A percentile compares a stretch with the other conserved stretches of the same genome.
phyloP scores from a whole-genome alignment of 169 alveolate genomes.

The Plasmodium gaboni region DNA sequence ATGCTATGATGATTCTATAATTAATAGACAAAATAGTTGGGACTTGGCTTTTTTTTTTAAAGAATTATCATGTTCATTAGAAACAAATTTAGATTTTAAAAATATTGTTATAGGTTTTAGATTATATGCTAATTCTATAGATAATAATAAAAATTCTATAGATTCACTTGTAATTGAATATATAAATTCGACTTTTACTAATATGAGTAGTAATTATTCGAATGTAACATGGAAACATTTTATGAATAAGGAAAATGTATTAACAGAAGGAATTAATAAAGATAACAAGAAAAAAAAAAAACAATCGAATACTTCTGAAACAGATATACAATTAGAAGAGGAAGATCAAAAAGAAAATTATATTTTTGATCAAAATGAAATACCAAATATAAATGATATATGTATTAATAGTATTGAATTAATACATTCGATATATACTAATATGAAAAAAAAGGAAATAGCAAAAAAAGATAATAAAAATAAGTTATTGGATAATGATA shows the following conservation, averaged over 20 bases:
- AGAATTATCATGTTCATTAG: slow-evolving; percentile 31
- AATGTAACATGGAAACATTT: slow-evolving; percentile 66
- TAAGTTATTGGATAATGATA: slow-evolving; percentile 6
- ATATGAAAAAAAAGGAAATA: slow-evolving; percentile 54
- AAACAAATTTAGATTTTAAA: slow-evolving; percentile 58
- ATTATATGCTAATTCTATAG: slow-evolving; percentile 45
- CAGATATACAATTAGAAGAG: neutral
- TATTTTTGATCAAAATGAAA: slow-evolving; percentile 10
- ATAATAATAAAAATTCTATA: slow-evolving; percentile 53
- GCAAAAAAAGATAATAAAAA: slow-evolving; percentile 22
- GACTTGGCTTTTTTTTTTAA: slow-evolving; percentile 42
- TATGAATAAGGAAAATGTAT: slow-evolving; percentile 37
- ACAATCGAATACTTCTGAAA: neutral
- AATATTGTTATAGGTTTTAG: slow-evolving; percentile 70
- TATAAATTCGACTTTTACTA: slow-evolving; percentile 47
- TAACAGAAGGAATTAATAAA: neutral
- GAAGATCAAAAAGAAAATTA: neutral
- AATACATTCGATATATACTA: slow-evolving; percentile 66
- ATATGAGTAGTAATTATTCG: slow-evolving; percentile 30
- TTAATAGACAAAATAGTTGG: slow-evolving; percentile 54
- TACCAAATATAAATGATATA: slow-evolving; percentile 21
- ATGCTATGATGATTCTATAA: neutral
- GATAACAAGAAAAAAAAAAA: slow-evolving; percentile 6
- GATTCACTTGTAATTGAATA: slow-evolving; percentile 46
- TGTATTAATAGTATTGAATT: slow-evolving; percentile 56